Percentiles rank a stretch among this genome's conserved stretches.
phyloP scores from a whole-genome alignment of 1,284 basidiomycete species.

The Ganoderma meredithae region DNA sequence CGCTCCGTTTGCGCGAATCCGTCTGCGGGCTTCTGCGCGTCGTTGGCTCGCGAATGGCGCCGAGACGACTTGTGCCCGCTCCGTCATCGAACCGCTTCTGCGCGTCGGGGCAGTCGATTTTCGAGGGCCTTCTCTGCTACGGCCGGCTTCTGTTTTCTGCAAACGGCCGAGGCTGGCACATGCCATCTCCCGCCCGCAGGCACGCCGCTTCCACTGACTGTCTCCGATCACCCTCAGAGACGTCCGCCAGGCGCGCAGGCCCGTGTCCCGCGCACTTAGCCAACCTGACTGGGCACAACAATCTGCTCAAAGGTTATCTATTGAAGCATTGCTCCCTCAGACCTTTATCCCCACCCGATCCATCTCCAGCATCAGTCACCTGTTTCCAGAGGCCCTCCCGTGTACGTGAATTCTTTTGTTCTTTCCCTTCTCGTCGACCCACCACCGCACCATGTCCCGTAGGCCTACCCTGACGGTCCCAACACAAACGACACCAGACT shows the following conservation, averaged over 20 bases:
- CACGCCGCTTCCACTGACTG: constrained; percentile 16
- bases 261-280: constrained; percentile 22
- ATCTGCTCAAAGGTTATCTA: constrained; percentile 25
- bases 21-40: too few relatives aligned
- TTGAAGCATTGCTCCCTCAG: constrained; percentile 3
- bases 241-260: constrained; percentile 11
- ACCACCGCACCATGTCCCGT: background rate
- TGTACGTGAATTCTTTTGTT: constrained; percentile 4
- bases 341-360: constrained; percentile 19
- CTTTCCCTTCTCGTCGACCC: constrained; percentile 5
- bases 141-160: constrained; percentile 13
- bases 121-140: background rate
- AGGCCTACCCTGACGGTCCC: background rate
- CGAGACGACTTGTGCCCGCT: too few relatives aligned
- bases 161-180: constrained; percentile 8
- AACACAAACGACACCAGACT: background rate
- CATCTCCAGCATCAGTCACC: constrained; percentile 23
- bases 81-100: constrained; percentile 8
- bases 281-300: constrained; percentile 12
- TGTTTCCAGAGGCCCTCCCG: constrained; percentile 11
- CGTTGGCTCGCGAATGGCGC: background rate
- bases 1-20: too few relatives aligned
- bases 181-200: constrained; percentile 14
- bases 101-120: constrained; percentile 8
- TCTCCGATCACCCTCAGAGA: constrained; percentile 23